Evolutionary conservation across 768 basidiomycete genomes (phyloP).

Genomic region (Serpula lacrymans): DNA sequence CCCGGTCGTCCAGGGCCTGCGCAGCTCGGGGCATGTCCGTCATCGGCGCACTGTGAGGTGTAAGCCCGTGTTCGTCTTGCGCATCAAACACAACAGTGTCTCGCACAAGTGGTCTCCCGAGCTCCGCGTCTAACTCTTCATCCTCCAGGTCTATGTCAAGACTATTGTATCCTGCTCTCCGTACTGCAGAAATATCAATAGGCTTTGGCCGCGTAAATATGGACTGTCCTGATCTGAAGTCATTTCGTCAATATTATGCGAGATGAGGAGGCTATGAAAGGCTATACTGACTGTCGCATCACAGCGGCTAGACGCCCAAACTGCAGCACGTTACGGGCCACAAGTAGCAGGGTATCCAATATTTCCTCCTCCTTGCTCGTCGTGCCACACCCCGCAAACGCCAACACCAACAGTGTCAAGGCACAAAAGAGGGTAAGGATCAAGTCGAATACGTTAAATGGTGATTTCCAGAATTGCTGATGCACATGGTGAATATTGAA

Average conservation of each 20-base stretch:
- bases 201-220: conserved; percentile 86
- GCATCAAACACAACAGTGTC: conserved; percentile 67
- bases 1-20: conserved; percentile 52
- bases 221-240: conserved; percentile 74
- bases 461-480: conserved; percentile 96
- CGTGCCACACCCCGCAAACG: conserved; percentile 80
- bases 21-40: conserved; percentile 61
- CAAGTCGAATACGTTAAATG: conserved; percentile 87
- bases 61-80: conserved; percentile 31
- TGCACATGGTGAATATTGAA: conserved; percentile 1
- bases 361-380: conserved; percentile 92
- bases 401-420: conserved; percentile 82
- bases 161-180: conserved; percentile 55
- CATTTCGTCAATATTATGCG: conserved; percentile 8
- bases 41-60: conserved; percentile 28
- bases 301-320: conserved; percentile 90
- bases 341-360: conserved; percentile 86
- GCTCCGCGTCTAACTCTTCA: conserved; percentile 52
- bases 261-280: conserved; percentile 3
- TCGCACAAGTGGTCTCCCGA: conserved; percentile 54
- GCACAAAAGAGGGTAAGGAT: conserved; percentile 87
- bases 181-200: conserved; percentile 74
- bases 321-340: conserved; percentile 90
- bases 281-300: conserved; percentile 78
- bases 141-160: conserved; percentile 74